Conservation (phyloP, 495 filamentous ascomycete genomes). For the Penicillium ochrochloron region DNA sequence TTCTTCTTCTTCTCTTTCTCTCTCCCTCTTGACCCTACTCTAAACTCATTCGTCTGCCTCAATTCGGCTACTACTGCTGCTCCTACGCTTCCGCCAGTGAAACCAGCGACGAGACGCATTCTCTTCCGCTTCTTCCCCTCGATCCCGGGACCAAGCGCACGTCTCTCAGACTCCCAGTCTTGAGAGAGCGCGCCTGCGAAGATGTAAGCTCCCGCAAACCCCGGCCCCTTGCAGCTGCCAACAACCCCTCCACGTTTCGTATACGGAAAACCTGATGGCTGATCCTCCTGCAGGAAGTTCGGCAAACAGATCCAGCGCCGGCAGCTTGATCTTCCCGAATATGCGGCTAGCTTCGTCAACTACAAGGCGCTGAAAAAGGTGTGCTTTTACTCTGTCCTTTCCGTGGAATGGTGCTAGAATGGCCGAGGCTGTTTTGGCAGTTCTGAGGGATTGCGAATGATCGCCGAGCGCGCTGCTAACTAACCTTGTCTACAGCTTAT, state of each 20-base stretch:
- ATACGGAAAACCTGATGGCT: not conserved
- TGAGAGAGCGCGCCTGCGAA: conserved; percentile 29
- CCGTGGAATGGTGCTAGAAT: not conserved
- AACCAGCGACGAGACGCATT: not conserved
- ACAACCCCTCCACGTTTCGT: not conserved
- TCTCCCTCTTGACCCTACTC: conserved; percentile 2
- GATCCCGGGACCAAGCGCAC: conserved; percentile 25
- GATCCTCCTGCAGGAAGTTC: conserved; percentile 78
- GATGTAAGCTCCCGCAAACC: conserved; percentile 37
- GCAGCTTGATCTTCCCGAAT: conserved; percentile 98
- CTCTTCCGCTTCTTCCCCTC: conserved; percentile 3
- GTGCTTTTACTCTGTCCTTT: not conserved
- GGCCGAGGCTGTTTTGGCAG: not conserved
- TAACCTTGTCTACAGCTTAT: conserved; percentile 72
- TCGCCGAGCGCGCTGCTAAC: conserved; percentile 9
- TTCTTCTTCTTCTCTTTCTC: conserved; percentile 8
- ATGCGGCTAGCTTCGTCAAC: conserved; percentile 98
- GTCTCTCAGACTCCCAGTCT: conserved; percentile 17
- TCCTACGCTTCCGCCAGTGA: not conserved
- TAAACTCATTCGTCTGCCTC: not conserved
- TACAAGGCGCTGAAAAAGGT: conserved; percentile 99
- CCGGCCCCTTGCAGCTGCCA: conserved; percentile 1
- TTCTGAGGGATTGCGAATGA: not conserved
- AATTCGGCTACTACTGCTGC: not conserved
- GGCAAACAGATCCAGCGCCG: conserved; percentile 98